These are phyloP conservation scores for Physcomitrium patens DNA, from an alignment of 225 moss, liverwort and hornwort species.

Conservation along the genomic window DNA sequence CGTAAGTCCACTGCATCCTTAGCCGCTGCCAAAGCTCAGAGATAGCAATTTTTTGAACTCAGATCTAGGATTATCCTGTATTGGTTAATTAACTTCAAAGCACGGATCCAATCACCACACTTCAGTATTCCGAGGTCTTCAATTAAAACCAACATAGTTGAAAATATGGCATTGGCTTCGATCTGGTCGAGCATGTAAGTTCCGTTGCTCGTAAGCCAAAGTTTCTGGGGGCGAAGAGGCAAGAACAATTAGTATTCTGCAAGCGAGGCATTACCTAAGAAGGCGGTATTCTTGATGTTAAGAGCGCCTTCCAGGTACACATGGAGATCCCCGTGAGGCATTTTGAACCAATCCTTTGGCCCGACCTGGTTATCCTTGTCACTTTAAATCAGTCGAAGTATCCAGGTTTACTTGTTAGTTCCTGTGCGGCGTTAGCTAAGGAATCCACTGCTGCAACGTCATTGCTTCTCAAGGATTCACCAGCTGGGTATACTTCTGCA, in stretches of 20 bases:
- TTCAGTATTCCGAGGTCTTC: too few species aligned
- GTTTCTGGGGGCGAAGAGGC: neutral
- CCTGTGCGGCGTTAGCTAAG: neutral
- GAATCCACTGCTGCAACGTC: neutral
- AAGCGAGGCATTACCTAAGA: slow-evolving; percentile 29
- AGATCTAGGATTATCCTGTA: too few species aligned
- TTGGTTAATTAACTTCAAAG: too few species aligned
- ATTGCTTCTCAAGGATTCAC: neutral
- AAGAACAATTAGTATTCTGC: neutral
- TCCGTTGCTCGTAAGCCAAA: too few species aligned
- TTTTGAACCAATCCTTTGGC: slow-evolving; percentile 23
- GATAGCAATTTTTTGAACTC: too few species aligned
- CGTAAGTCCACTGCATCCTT: too few species aligned
- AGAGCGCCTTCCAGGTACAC: slow-evolving; percentile 53
- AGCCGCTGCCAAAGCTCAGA: neutral
- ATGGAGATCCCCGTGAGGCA: slow-evolving; percentile 55
- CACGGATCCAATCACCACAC: too few species aligned
- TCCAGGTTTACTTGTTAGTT: too few species aligned
- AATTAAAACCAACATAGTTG: too few species aligned
- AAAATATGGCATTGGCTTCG: too few species aligned
- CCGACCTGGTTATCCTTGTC: neutral
- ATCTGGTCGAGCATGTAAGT: too few species aligned
- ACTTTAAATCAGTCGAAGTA: neutral
- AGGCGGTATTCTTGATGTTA: slow-evolving; percentile 38
- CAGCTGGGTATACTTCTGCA: neutral